phyloP scores from a whole-genome alignment of 139 green algal species.

The Gonium pectorale region DNA sequence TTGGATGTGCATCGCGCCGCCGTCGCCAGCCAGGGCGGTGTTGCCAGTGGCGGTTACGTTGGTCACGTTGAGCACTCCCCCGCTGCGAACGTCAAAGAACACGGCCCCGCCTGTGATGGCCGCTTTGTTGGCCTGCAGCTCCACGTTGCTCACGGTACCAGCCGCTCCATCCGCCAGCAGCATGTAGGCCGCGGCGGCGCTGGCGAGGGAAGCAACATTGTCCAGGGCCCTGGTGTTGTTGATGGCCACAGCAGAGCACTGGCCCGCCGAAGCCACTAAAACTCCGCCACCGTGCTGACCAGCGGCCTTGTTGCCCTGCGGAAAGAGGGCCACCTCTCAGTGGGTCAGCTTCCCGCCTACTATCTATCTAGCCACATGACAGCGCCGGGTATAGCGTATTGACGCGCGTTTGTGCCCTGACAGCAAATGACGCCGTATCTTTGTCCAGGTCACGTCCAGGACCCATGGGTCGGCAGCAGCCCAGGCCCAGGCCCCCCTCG shows the following conservation, averaged over 20 bases:
- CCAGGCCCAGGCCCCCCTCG: too few species aligned
- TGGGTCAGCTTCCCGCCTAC: too few species aligned
- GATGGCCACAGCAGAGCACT: background rate
- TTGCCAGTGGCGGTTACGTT: background rate
- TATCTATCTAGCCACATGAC: too few species aligned
- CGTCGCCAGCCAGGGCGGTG: background rate
- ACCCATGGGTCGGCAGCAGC: too few species aligned
- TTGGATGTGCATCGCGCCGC: background rate
- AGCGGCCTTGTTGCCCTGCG: background rate
- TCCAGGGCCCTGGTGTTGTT: background rate
- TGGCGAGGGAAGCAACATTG: background rate
- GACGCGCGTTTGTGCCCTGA: too few species aligned
- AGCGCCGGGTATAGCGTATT: too few species aligned
- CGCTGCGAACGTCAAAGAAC: background rate
- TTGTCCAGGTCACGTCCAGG: too few species aligned
- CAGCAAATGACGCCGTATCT: too few species aligned
- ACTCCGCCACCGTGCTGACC: background rate
- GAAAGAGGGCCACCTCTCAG: too few species aligned
- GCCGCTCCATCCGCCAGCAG: background rate
- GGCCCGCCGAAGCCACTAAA: background rate
- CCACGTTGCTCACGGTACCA: background rate
- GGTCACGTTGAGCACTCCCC: background rate
- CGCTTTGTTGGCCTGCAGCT: background rate
- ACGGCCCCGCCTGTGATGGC: background rate
- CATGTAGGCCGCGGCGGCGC: background rate